Evolutionary conservation across 495 filamentous ascomycete genomes (phyloP).

Genomic region (Oleoguttula mirabilis): DNA sequence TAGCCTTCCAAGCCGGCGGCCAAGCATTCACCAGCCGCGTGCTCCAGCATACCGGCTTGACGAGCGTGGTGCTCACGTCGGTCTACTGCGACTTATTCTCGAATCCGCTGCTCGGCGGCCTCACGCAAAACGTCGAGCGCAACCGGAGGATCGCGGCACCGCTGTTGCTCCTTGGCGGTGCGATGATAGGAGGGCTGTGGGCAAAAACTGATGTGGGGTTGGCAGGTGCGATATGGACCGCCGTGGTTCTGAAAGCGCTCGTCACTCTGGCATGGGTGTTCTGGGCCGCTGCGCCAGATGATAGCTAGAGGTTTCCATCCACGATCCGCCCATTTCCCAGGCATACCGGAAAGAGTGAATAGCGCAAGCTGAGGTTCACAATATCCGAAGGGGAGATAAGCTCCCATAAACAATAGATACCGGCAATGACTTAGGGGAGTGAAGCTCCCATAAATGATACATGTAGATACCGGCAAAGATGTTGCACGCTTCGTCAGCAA

Average conservation of each 20-base stretch:
- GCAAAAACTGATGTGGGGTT: conserved; percentile 45
- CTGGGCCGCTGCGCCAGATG: conserved; percentile 14
- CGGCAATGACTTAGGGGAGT: too few relatives aligned
- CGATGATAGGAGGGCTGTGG: conserved; percentile 46
- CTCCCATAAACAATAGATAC: too few relatives aligned
- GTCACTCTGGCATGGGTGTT: conserved; percentile 11
- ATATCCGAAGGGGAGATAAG: too few relatives aligned
- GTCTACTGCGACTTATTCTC: conserved; percentile 62
- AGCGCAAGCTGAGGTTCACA: too few relatives aligned
- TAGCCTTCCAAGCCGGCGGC: conserved; percentile 60
- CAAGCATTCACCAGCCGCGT: conserved; percentile 58
- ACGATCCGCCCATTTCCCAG: too few relatives aligned
- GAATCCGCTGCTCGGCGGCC: conserved; percentile 42
- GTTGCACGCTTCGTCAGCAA: too few relatives aligned
- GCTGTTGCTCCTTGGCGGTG: conserved; percentile 45
- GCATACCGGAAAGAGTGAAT: too few relatives aligned
- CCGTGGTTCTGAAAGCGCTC: conserved; percentile 7
- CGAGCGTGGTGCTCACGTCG: conserved; percentile 59
- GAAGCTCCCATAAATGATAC: too few relatives aligned
- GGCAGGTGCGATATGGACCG: conserved; percentile 49
- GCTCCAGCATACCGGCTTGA: conserved; percentile 48
- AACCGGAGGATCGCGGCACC: conserved; percentile 48
- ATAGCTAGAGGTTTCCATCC: too few relatives aligned
- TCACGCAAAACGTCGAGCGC: conserved; percentile 40
- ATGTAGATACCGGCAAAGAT: too few relatives aligned